These are phyloP conservation scores for Avena eriantha DNA, from an alignment of 176 grass and related monocot genomes.

Conservation along the genomic window DNA sequence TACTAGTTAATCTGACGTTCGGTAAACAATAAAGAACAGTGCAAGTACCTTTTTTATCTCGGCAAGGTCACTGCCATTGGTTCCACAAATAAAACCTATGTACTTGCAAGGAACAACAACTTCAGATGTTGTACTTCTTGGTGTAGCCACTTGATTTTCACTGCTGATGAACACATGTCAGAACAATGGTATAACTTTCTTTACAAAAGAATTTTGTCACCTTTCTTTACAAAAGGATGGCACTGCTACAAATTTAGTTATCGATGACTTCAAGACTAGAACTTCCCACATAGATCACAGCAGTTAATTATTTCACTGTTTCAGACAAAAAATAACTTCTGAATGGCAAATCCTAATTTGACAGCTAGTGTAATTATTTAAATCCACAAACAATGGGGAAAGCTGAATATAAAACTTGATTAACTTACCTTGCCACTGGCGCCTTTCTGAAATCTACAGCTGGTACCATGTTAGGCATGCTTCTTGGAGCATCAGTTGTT, in stretches of 20 bases:
- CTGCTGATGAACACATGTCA: constrained; percentile 42
- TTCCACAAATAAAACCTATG: constrained; percentile 58
- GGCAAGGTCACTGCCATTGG: constrained; percentile 55
- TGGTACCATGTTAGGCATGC: constrained; percentile 46
- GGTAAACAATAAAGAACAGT: constrained; percentile 38
- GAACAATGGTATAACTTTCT: constrained; percentile 15
- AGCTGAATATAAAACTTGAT: constrained; percentile 17
- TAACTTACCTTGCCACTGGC: constrained; percentile 44
- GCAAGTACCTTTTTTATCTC: constrained; percentile 65
- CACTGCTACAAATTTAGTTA: constrained; percentile 13
- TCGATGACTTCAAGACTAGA: constrained; percentile 21
- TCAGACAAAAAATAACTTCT: background rate
- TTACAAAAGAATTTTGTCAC: background rate
- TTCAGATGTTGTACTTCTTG: constrained; percentile 57
- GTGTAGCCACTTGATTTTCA: constrained; percentile 52
- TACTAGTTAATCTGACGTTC: background rate
- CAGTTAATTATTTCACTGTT: background rate
- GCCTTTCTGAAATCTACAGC: constrained; percentile 58
- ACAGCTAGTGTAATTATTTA: background rate
- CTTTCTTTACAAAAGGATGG: constrained; percentile 12
- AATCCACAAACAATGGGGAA: background rate
- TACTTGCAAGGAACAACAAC: constrained; percentile 67
- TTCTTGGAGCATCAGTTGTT: constrained; percentile 44
- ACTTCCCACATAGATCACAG: background rate
- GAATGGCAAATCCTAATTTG: background rate